These are phyloP conservation scores for Capsella bursapastoris DNA, from an alignment of 345 rosid genomes.

Conservation along the genomic window DNA sequence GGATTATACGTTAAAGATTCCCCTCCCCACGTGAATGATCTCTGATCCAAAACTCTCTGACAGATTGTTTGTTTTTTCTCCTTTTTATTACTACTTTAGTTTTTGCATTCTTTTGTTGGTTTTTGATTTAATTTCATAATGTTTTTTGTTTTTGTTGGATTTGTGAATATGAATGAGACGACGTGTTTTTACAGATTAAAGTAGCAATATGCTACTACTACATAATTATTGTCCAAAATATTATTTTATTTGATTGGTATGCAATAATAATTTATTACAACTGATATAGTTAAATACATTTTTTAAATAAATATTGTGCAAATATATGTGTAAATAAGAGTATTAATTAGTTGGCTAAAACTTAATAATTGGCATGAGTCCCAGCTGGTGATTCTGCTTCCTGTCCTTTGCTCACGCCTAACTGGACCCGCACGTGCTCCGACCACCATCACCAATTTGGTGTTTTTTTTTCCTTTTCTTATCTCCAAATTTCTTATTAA, in stretches of 20 bases:
- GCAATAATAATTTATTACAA: background rate
- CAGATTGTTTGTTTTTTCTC: conserved; percentile 15
- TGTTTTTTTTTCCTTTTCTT: too few species aligned
- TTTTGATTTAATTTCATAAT: background rate
- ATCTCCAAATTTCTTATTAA: too few species aligned
- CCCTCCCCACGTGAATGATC: too few species aligned
- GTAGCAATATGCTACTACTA: background rate
- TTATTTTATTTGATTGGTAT: background rate
- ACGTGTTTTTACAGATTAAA: conserved; percentile 6
- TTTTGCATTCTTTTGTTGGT: background rate
- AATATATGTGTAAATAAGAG: too few species aligned
- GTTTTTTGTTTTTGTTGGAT: background rate
- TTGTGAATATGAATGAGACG: conserved; percentile 20
- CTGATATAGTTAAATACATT: background rate
- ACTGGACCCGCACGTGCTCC: conserved; percentile 59
- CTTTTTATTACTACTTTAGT: too few species aligned
- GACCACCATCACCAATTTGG: conserved; percentile 24
- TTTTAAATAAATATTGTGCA: background rate
- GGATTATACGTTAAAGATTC: too few species aligned
- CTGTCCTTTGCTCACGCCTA: conserved; percentile 45
- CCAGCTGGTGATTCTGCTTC: conserved; percentile 43
- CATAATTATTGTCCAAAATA: background rate
- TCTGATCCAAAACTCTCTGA: conserved; percentile 19
- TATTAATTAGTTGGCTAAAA: conserved; percentile 5
- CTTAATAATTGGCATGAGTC: conserved; percentile 4